These are phyloP conservation scores for Craterostigma plantagineum DNA, from an alignment of 257 asterid genomes.

Conservation along the genomic window DNA sequence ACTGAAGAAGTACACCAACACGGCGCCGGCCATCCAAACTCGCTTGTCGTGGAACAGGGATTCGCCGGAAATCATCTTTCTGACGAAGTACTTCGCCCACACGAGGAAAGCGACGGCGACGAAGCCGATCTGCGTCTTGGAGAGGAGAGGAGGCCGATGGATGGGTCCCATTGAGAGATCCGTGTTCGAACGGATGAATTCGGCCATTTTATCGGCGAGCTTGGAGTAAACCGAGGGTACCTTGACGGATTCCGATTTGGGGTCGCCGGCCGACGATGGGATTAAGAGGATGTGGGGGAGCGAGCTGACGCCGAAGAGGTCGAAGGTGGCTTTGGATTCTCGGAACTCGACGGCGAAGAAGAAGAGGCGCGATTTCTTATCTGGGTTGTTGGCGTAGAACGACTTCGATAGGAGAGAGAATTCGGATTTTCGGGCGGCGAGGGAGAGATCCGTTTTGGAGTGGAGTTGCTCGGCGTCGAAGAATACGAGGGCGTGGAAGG, in stretches of 20 bases:
- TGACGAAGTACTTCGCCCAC: slow-evolving; percentile 42
- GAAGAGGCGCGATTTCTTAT: slow-evolving; percentile 21
- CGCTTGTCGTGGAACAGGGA: slow-evolving; percentile 50
- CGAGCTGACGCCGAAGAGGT: slow-evolving; percentile 41
- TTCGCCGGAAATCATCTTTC: slow-evolving; percentile 36
- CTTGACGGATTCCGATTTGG: slow-evolving; percentile 40
- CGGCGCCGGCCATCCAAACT: slow-evolving; percentile 74
- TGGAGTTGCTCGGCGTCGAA: slow-evolving; percentile 83
- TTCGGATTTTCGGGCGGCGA: slow-evolving; percentile 57
- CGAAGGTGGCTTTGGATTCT: slow-evolving; percentile 50
- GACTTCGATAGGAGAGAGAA: slow-evolving; percentile 60
- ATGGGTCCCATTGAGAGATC: slow-evolving; percentile 37
- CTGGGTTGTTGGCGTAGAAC: slow-evolving; percentile 37
- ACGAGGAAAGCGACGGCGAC: slow-evolving; percentile 20
- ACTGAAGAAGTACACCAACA: too few relatives aligned
- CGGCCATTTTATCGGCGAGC: slow-evolving; percentile 77
- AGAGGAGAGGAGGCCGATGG: slow-evolving; percentile 40
- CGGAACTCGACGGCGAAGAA: slow-evolving; percentile 54
- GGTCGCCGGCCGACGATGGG: slow-evolving; percentile 38
- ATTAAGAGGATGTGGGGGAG: slow-evolving; percentile 69
- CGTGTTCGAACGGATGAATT: slow-evolving; percentile 38
- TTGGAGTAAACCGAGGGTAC: slow-evolving; percentile 47
- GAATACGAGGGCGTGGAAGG: slow-evolving; percentile 60
- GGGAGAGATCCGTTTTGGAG: slow-evolving; percentile 57
- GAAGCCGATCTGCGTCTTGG: slow-evolving; percentile 37